Base-by-base conservation (phyloP, 208 protist species). In the Trypanosoma lewisi region DNA sequence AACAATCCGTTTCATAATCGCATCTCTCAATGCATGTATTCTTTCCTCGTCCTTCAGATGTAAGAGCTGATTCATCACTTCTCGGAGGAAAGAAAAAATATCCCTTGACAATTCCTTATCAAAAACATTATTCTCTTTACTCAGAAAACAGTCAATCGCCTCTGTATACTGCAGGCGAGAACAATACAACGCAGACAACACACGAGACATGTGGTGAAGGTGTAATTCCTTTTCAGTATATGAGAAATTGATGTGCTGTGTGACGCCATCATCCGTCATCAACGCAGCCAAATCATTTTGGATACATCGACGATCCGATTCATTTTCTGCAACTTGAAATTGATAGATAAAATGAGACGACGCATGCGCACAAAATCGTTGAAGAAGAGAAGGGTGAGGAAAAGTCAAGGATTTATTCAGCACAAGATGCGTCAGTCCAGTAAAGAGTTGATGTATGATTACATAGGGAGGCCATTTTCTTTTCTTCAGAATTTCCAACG, bases 101-200 rank as follows among this genome's bases (percentile, higher is more conserved):
- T 76, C 78, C 34, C 73, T 62, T 7, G 73, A 55, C 28, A 94
- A 71, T 11, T 45, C 55, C 36, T 70, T 25, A 50, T 94, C 84
- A 1, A 70, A 33, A 9, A 44, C 23, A 42, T 80, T 78, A 55
- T 77, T 70, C 36, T 73, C 75, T 23, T 69, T 73, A 42, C 83
- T 69, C 28, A 86, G 58, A 74, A 82, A 91, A 61, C 76, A 82
- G 48, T 80, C 75, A 52, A 94, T 91, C 14, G 78, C 82, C 25
- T 84, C 75, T 4, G n/a, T 42, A 50, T 82, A 94, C 28, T 80
- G 49, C 27, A 62, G 58, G 27, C 80, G 69, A 12, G 64, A 56
- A 58, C 71, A 84, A 19, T 76, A 45, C 17, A 94, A 51, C 17
- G 77, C 75, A 3, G 84, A 82, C 30, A 87, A 60, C 34, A 77